These are phyloP conservation scores for Suillus placidus DNA, from an alignment of 768 basidiomycete genomes.

Conservation along the genomic window DNA sequence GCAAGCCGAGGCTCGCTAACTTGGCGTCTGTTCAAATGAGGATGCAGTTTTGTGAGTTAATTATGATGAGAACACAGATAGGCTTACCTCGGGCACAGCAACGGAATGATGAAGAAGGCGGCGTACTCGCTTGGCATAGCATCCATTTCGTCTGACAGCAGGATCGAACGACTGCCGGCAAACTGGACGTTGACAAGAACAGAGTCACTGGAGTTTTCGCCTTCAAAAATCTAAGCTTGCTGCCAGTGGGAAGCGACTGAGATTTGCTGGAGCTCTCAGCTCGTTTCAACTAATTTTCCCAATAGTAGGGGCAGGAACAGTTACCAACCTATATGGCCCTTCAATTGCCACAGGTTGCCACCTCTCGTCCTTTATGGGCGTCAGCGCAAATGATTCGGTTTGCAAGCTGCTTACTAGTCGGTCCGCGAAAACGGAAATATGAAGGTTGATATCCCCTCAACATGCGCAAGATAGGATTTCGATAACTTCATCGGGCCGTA, in stretches of 20 bases:
- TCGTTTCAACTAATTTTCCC: neutral
- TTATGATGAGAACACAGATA: slow-evolving; percentile 3
- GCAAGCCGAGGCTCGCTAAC: slow-evolving; percentile 1
- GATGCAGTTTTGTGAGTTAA: neutral
- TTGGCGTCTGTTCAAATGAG: neutral
- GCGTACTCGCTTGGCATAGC: neutral
- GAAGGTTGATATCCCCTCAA: slow-evolving; percentile 18
- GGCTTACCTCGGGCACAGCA: neutral
- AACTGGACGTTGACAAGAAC: neutral
- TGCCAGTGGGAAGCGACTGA: neutral
- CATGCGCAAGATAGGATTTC: slow-evolving; percentile 26
- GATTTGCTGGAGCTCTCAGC: neutral
- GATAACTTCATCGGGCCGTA: slow-evolving; percentile 18
- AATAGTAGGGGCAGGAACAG: neutral
- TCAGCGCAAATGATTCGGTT: neutral
- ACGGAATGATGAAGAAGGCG: neutral
- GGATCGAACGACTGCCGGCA: neutral
- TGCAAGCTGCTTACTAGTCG: neutral
- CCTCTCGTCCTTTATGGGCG: slow-evolving; percentile 27
- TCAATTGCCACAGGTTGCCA: slow-evolving; percentile 12
- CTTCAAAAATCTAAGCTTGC: neutral
- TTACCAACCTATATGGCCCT: neutral
- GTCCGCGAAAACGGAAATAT: slow-evolving; percentile 24
- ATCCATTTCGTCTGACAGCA: neutral
- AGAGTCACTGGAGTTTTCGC: neutral